Base-by-base conservation (phyloP, 306 rosid genomes). In the Castanea mollissima region DNA sequence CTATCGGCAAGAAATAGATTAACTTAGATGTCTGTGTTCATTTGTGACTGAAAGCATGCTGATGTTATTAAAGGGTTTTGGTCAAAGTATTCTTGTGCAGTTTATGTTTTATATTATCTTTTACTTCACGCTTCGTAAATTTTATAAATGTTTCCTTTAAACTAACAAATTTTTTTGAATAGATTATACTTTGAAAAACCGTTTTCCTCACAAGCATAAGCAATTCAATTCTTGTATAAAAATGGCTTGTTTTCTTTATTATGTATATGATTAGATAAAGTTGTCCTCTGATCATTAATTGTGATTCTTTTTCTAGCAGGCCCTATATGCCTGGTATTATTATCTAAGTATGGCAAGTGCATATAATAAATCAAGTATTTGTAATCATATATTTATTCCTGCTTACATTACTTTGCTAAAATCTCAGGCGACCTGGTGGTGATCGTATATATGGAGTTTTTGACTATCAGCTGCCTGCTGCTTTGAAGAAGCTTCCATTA, bases 391-490 rank as follows among this genome's bases (percentile, higher is more conserved):
- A 32, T 4, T 35, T 63, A 13, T 38, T 70, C 29, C 7, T 35
- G 55, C 31, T 31, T 56, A 29, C 62, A 52, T 85, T 67, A 54
- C 70, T 31, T 38, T 63, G 11, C 62, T 41, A 76, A 12, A 59
- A 77, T 74, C 67, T 74, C 78, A 88, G 91, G 76, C 89, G 89
- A 74, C 86, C 91, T 51, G 91, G 91, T 71, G 91, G 89, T 5
- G 89, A 81, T 78, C 75, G 84, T 74, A 88, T 88, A 59, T 83
- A 69, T 76, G 83, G 79, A n/a, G 84, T 88, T 77, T 85, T 88
- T 81, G 87, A 88, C 21, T 55, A 78, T 71, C 88, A 88, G 83
- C 87, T 88, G 64, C 91, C 91, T 78, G 77, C 82, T 65, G 91
- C 88, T 78, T 62, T 88, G 79, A 78, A 71, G 78, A 85, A 75